These are phyloP conservation scores for Orobanche coerulescens DNA, from an alignment of 257 asterid species.

Conservation along the genomic window DNA sequence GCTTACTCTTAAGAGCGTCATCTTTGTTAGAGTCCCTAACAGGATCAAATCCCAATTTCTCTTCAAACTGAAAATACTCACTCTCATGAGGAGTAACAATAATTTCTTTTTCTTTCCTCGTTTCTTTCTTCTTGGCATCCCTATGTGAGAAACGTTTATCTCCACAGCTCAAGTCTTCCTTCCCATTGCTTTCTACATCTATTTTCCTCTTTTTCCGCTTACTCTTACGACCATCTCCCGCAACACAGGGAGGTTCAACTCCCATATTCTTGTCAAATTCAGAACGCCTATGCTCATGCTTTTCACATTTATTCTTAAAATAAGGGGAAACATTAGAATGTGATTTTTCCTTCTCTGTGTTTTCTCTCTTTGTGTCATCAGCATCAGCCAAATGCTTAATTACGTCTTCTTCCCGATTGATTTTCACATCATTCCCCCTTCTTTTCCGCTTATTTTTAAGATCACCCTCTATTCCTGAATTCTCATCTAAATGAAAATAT, in stretches of 20 bases:
- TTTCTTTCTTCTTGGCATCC: slow-evolving; percentile 6
- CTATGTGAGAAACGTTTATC: background rate
- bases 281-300: background rate
- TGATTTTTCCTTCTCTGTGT: background rate
- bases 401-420: background rate
- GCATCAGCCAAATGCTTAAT: background rate
- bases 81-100: slow-evolving; percentile 17
- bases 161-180: background rate
- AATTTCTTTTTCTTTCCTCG: background rate
- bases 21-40: background rate
- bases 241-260: background rate
- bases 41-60: background rate
- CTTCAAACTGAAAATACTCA: background rate
- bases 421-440: background rate
- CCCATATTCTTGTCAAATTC: background rate
- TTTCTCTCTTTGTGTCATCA: background rate
- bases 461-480: background rate
- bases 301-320: background rate
- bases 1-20: background rate
- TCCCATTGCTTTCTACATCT: slow-evolving; percentile 4
- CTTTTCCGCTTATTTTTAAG: slow-evolving; percentile 4
- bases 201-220: slow-evolving; percentile 10
- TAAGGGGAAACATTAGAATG: slow-evolving; percentile 6
- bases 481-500: background rate
- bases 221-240: slow-evolving; percentile 2